phyloP scores from a whole-genome alignment of 208 protist genomes.

The Angomonas ambiguus region DNA sequence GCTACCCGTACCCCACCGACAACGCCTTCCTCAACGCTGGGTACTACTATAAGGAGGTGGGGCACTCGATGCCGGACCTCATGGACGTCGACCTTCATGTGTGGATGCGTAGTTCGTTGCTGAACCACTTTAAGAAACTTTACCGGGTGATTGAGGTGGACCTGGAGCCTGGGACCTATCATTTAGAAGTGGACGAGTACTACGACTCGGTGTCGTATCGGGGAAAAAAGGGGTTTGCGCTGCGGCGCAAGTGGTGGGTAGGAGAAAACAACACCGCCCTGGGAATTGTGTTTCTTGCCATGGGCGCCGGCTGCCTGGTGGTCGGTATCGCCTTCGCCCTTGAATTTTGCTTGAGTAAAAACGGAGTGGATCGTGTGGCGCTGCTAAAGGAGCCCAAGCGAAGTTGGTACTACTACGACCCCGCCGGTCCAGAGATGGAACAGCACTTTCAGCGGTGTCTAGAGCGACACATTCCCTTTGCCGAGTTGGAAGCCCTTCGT shows the following conservation, averaged over 20 bases:
- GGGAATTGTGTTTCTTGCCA: constrained; percentile 53
- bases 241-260: constrained; percentile 77
- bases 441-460: constrained; percentile 57
- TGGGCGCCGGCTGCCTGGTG: constrained; percentile 56
- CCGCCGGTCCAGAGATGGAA: constrained; percentile 38
- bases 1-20: constrained; percentile 58
- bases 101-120: constrained; percentile 94
- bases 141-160: constrained; percentile 88
- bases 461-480: constrained; percentile 42
- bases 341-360: constrained; percentile 31
- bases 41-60: constrained; percentile 81
- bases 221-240: constrained; percentile 93
- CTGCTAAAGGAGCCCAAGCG: constrained; percentile 42
- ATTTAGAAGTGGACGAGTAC: constrained; percentile 88
- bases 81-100: constrained; percentile 96
- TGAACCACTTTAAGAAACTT: constrained; percentile 96
- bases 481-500: constrained; percentile 41
- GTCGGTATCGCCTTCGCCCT: constrained; percentile 51
- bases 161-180: constrained; percentile 58
- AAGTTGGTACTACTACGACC: constrained; percentile 63
- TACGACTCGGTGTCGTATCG: constrained; percentile 91
- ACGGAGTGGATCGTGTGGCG: constrained; percentile 21
- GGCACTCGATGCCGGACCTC: constrained; percentile 74
- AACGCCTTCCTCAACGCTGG: constrained; percentile 77
- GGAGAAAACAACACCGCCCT: constrained; percentile 35